These are phyloP conservation scores for Piper betle DNA, from an alignment of 164 flowering plant genomes.

Conservation along the genomic window DNA sequence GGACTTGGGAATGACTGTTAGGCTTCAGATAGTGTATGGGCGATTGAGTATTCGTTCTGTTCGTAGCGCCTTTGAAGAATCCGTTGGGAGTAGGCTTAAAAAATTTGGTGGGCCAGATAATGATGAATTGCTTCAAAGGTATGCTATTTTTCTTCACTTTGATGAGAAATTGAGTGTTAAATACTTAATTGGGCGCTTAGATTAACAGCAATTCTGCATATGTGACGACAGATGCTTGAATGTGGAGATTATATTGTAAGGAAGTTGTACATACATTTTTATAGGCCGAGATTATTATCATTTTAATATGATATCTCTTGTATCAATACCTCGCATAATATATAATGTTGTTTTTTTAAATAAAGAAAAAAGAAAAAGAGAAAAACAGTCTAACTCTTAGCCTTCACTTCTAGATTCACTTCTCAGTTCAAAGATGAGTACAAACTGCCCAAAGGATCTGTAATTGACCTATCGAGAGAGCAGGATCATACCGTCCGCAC, in stretches of 20 bases:
- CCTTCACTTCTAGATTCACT: conserved; percentile 50
- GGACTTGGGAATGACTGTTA: conserved; percentile 66
- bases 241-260: no score
- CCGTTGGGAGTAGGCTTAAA: conserved; percentile 73
- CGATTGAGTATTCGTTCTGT: conserved; percentile 77
- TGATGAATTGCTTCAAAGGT: conserved; percentile 83
- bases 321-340: not conserved
- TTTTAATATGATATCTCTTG: no score
- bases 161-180: no score
- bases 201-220: no score
- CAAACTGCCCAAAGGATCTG: conserved; percentile 65
- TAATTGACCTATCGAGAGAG: conserved; percentile 70
- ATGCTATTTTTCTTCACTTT: not conserved
- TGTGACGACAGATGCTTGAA: no score
- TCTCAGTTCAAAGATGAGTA: conserved; percentile 83
- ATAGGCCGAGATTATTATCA: no score
- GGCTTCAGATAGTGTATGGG: conserved; percentile 83
- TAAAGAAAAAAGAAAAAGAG: no score
- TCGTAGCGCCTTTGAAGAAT: conserved; percentile 86
- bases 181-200: no score
- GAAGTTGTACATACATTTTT: no score
- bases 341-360: not conserved
- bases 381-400: not conserved
- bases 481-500: conserved; percentile 56
- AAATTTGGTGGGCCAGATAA: conserved; percentile 73